These are phyloP conservation scores for Spathaspora hagerdaliae DNA, from an alignment of 805 yeast species.

Conservation along the genomic window DNA sequence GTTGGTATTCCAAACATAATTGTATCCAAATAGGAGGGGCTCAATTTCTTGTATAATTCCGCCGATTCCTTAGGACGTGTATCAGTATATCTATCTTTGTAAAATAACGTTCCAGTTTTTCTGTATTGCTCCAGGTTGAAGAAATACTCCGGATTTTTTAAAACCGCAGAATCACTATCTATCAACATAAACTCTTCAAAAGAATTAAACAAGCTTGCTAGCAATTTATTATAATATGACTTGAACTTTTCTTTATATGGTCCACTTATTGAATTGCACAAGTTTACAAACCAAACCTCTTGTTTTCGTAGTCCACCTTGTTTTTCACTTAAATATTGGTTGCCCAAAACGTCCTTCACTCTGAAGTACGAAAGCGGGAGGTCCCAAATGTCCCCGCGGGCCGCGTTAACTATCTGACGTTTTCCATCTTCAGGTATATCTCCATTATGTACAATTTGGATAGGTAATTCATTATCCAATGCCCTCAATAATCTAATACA, in stretches of 20 bases:
- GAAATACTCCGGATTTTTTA: conserved; percentile 21
- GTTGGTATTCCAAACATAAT: conserved; percentile 28
- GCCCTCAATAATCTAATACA: conserved; percentile 48
- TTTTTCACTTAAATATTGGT: conserved; percentile 13
- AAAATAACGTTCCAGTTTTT: conserved; percentile 29
- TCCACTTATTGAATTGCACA: conserved; percentile 15
- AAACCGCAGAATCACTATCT: conserved; percentile 47
- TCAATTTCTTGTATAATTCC: conserved; percentile 40
- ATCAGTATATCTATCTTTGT: conserved; percentile 15
- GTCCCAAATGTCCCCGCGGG: conserved; percentile 17
- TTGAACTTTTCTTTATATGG: conserved; percentile 16
- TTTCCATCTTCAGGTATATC: conserved; percentile 16
- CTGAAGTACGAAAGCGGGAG: conserved; percentile 18
- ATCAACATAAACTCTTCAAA: conserved; percentile 50
- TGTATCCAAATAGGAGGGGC: conserved; percentile 33
- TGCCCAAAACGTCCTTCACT: conserved; percentile 12
- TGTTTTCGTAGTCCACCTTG: conserved; percentile 24
- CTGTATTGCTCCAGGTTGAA: conserved; percentile 23
- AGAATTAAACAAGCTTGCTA: conserved; percentile 53
- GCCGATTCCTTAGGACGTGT: conserved; percentile 16
- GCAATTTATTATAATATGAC: conserved; percentile 37
- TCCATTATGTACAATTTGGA: conserved; percentile 29
- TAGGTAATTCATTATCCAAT: conserved; percentile 46
- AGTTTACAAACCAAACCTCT: conserved; percentile 34
- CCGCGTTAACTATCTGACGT: conserved; percentile 17